These are phyloP conservation scores for Leccinum pellstonianum DNA, from an alignment of 768 basidiomycete species.

Conservation along the genomic window DNA sequence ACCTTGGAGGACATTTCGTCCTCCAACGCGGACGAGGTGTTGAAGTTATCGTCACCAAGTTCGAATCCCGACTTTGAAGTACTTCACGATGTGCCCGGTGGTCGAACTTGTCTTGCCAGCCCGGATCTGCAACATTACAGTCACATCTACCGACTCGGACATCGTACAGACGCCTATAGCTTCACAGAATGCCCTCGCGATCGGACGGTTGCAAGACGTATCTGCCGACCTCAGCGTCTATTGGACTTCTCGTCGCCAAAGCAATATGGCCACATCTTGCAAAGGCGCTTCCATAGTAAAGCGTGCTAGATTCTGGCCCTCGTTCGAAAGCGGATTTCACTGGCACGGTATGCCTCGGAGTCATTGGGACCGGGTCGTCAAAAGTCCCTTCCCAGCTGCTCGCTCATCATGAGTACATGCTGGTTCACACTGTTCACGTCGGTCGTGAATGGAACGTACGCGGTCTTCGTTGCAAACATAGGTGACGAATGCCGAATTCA, in stretches of 20 bases:
- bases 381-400: neutral
- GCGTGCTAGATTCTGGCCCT: neutral
- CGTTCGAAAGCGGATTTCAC: neutral
- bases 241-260: too few relatives aligned
- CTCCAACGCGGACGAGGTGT: neutral
- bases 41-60: too few relatives aligned
- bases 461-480: slow-evolving; percentile 47
- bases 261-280: too few relatives aligned
- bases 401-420: neutral
- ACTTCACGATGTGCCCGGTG: too few relatives aligned
- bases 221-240: too few relatives aligned
- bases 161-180: neutral
- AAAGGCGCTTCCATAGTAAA: neutral
- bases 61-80: neutral
- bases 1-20: neutral
- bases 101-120: too few relatives aligned
- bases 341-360: neutral
- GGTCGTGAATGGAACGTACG: slow-evolving; percentile 3
- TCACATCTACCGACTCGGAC: neutral
- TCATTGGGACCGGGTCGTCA: neutral
- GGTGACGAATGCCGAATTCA: slow-evolving; percentile 43
- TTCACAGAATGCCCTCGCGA: neutral
- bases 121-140: too few relatives aligned
- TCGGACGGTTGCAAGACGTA: neutral
- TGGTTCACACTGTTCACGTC: too few relatives aligned